Evolutionary conservation across 352 stramenopile genomes (phyloP), one percentile per base, ranked within the genome.

Genomic region (Pythium sukuiense): DNA sequence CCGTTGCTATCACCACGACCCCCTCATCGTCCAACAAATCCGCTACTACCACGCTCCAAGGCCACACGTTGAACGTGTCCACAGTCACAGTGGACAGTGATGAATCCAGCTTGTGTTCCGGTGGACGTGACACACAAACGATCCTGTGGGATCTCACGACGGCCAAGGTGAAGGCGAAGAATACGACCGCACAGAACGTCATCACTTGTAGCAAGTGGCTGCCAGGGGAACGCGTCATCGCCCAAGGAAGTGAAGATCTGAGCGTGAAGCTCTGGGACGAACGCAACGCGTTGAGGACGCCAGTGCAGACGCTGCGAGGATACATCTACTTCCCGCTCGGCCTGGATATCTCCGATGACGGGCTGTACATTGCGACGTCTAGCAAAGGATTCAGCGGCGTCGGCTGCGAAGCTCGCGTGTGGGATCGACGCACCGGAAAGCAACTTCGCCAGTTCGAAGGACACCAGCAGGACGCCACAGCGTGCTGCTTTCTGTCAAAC

Each of bases 321-420:
- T 94, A 89, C 63, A 72, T 94, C 27, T 92, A 96, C 71, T 95
- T 95, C 59, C 81, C 88, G 0, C 67, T 94, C 14, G 79, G 81
- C 26, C 72, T 96, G 59, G 80, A 86, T 20, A 61, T 85, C 20
- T 79, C 80, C 0, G 4, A 56, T 12, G 80, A 90, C 29, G 78
- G 67, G 3, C 74, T 74, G 4, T 90, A 92, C 60, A 24, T 96
- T 11, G 52, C 94, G 32, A 95, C 88, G 2, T 92, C 85, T 2
- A 96, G 88, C 62, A 96, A 95, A 67, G 88, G 88, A 0, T 94
- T 94, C 61, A 96, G 89, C 50, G 83, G 86, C 11, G 80, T 96
- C 27, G 88, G 88, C 2, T 83, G 77, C 27, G 88, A 95, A 55
- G 74, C 82, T 18, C 77, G 86, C 59, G 75, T 96, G 3, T 96